Base-by-base conservation (phyloP, 306 rosid species). In the Chamaecrista fasciculata region DNA sequence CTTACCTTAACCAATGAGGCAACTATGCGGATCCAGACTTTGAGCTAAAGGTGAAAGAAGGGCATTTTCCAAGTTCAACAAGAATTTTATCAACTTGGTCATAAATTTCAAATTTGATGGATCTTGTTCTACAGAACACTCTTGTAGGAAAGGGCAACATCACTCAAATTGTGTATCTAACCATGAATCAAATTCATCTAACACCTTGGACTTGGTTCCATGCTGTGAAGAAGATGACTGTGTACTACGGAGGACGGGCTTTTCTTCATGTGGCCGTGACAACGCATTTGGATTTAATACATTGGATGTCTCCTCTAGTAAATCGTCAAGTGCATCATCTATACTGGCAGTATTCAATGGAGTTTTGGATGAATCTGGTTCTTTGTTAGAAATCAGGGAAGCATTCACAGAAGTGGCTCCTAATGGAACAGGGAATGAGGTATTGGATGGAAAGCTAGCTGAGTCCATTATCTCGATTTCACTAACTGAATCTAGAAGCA, bases 111-210 rank as follows among this genome's bases (percentile, higher is more conserved):
- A 29, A 66, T 19, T 24, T 29, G 69, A 63, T 50, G 55, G 62
- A 43, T 67, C 26, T 58, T 11, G 25, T 8, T 7, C 26, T 63
- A 62, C 11, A 29, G n/a, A 2, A 28, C 0, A 56, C 21, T 26
- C 62, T 12, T 6, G 39, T 28, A 21, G 62, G 19, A 16, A 29
- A 56, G 42, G 40, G 51, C 64, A 18, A 16, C 19, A 58, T 19
- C 25, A 40, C 58, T 82, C 84, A 88, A 60, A 88, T 72, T 63
- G 96, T 63, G 96, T 84, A 79, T 84, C 92, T 28, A 88, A 82
- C 97, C 96, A 86, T 53, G 93, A 81, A 70, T 88, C 93, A 73
- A 91, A 86, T 56, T 88, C 91, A 72, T 86, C 86, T 2, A 66
- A 24, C 52, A 64, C 65, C 78, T 73, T 52, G 66, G 86, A 46